These are phyloP conservation scores for Fusarium sp. DNA, from an alignment of 2,329 filamentous ascomycete species.

Conservation along the genomic window DNA sequence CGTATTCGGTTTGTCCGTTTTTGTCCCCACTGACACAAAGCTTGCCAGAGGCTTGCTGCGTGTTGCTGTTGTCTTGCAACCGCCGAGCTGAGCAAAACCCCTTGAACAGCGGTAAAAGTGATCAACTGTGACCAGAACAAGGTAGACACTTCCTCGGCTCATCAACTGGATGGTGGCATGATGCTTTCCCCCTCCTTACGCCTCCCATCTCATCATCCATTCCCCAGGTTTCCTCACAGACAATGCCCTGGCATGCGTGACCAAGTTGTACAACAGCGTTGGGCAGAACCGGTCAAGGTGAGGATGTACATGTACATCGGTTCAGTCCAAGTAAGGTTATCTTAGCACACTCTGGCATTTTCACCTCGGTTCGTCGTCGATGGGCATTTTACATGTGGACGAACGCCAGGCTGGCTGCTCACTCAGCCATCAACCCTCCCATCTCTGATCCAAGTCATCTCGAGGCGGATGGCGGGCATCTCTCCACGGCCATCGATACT, in stretches of 20 bases:
- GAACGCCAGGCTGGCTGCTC: neutral
- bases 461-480: conserved; percentile 2
- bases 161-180: conserved; percentile 7
- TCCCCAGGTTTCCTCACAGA: conserved; percentile 14
- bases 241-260: conserved; percentile 12
- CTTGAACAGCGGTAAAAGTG: neutral
- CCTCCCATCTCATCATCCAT: conserved; percentile 18
- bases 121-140: neutral
- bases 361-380: conserved; percentile 25
- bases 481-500: conserved; percentile 7
- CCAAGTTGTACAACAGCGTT: conserved; percentile 11
- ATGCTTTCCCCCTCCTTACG: neutral
- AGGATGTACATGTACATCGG: conserved; percentile 17
- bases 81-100: neutral
- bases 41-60: conserved; percentile 11
- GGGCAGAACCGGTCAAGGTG: neutral
- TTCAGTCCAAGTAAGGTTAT: conserved; percentile 35
- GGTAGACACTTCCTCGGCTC: neutral
- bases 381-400: conserved; percentile 30
- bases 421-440: conserved; percentile 16
- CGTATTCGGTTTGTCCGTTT: conserved; percentile 17
- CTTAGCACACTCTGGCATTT: conserved; percentile 30
- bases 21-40: conserved; percentile 12
- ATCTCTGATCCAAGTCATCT: neutral
- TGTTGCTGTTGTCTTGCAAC: neutral